Base-by-base conservation (phyloP, 176 grass and related monocot species). In the Eremochloa ophiuroides region DNA sequence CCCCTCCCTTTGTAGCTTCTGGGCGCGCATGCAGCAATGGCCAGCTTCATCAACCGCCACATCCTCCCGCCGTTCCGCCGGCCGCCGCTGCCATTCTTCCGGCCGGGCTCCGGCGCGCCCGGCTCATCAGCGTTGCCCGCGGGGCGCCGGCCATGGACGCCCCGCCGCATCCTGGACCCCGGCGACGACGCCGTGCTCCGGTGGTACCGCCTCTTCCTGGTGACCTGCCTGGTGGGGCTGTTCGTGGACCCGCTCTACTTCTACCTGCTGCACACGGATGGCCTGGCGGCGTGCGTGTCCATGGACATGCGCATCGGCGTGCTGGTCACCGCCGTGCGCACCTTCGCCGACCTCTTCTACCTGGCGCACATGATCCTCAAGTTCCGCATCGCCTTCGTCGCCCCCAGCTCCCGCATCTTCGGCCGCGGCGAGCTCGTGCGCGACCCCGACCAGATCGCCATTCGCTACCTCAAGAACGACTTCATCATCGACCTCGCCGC, bases 211-310 rank as follows among this genome's bases (percentile, higher is more conserved):
- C 56, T 95, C 22, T 98, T 98, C 84, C 90, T 98, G 37, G 69
- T 98, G 33, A 85, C 78, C 42, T 95, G 92, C 82, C 86, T 98
- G 63, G 73, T 94, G 6, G 95, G 90, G 2, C 88, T 98, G 50
- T 94, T 91, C 84, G 84, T 98, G 10, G 92, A 98, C 44, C 95
- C 95, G 20, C 77, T 98, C 50, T 98, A 98, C 71, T 98, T 98
- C 90, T 98, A 95, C 84, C 92, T 98, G 26, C 90, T 98, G 50
- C 85, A 86, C 66, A 80, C 93, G 62, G 79, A 71, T 2, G 84
- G 66, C 0, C 30, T 46, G 11, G 39, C 66, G 3, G 50, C 84
- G 13, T 98, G 92, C 74, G 95, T 95, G 38, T 38, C 35, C 26
- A 98, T 98, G 43, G 79, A 98, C 65, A 76, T 87, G 43, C 11